Conservation (phyloP, 306 rosid genomes). For the Trifolium fragiferum region DNA sequence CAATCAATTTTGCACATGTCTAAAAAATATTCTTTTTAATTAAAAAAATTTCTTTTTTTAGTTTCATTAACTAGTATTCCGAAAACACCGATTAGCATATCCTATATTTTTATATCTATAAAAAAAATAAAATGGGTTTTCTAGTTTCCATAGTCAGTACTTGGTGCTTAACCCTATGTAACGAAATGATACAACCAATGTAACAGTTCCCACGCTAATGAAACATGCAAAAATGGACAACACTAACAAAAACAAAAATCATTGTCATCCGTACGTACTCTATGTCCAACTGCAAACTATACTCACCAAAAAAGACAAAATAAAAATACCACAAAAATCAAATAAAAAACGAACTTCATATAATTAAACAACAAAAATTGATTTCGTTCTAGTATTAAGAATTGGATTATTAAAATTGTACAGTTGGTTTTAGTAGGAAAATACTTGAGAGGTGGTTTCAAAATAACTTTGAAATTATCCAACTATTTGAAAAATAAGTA, state of each 20-base stretch:
- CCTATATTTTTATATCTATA: too few species aligned
- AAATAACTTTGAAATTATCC: conserved; percentile 17
- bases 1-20: too few species aligned
- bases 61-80: too few species aligned
- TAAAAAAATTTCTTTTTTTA: too few species aligned
- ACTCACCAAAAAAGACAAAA: background rate
- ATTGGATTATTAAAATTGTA: background rate
- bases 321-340: background rate
- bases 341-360: background rate
- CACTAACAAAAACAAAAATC: background rate
- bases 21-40: too few species aligned
- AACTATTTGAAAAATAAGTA: too few species aligned
- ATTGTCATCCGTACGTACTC: background rate
- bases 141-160: background rate
- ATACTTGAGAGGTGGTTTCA: background rate
- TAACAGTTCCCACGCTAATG: conserved; percentile 5
- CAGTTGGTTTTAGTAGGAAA: background rate
- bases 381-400: background rate
- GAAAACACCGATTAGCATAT: too few species aligned
- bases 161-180: conserved; percentile 9
- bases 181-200: conserved; percentile 34
- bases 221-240: conserved; percentile 13
- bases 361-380: background rate
- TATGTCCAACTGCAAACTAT: background rate
- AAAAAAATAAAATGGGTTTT: background rate